These are phyloP conservation scores for Pugionium dolabratum DNA, from an alignment of 345 rosid genomes.

Conservation along the genomic window DNA sequence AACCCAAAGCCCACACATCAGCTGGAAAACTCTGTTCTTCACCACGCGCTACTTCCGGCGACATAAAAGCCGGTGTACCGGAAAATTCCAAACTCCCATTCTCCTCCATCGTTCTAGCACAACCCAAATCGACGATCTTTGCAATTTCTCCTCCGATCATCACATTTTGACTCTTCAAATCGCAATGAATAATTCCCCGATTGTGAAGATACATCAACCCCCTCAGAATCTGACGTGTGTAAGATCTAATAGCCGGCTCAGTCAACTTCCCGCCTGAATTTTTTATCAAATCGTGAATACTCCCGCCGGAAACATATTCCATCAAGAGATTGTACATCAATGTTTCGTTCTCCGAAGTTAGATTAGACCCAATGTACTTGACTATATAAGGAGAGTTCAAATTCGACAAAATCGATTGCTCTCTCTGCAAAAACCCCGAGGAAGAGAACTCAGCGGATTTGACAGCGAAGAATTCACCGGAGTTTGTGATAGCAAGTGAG, in stretches of 20 bases:
- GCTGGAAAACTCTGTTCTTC: conserved; percentile 81
- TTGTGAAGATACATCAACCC: conserved; percentile 67
- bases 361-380: conserved; percentile 56
- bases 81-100: conserved; percentile 43
- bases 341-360: conserved; percentile 41
- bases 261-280: conserved; percentile 56
- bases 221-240: conserved; percentile 47
- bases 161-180: conserved; percentile 75
- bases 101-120: conserved; percentile 49
- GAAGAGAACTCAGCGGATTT: conserved; percentile 62
- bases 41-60: conserved; percentile 90
- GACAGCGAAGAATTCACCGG: conserved; percentile 65
- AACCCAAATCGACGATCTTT: conserved; percentile 80
- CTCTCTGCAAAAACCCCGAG: conserved; percentile 57
- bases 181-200: conserved; percentile 71
- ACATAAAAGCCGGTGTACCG: conserved; percentile 94
- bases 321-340: conserved; percentile 57
- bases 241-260: conserved; percentile 53
- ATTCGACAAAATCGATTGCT: conserved; percentile 52
- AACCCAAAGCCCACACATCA: conserved; percentile 91
- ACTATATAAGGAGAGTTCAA: conserved; percentile 64
- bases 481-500: conserved; percentile 55
- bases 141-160: conserved; percentile 52
- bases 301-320: conserved; percentile 74
- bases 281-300: conserved; percentile 58